Conservation (phyloP, 1,139 yeast species). For the Blastobotrys proliferans region DNA sequence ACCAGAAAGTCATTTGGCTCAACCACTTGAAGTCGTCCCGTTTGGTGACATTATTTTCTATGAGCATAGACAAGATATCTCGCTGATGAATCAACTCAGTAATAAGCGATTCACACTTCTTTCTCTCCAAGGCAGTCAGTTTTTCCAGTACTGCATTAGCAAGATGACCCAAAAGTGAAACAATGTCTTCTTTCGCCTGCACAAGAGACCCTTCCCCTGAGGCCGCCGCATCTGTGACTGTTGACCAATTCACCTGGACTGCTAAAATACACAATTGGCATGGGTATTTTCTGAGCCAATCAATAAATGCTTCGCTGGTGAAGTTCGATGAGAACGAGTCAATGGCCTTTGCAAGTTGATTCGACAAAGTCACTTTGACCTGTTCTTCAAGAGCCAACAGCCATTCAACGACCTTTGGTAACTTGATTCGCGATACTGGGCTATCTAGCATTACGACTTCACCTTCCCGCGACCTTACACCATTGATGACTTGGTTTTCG, state of each 20-base stretch:
- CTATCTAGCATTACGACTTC: slow-evolving; percentile 48
- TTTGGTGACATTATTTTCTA: slow-evolving; percentile 17
- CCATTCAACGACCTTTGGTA: slow-evolving; percentile 59
- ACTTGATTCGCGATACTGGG: slow-evolving; percentile 45
- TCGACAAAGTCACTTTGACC: slow-evolving; percentile 44
- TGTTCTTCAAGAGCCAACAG: slow-evolving; percentile 54
- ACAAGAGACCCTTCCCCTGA: slow-evolving; percentile 12
- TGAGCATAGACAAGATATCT: slow-evolving; percentile 39
- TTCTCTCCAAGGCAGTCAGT: slow-evolving; percentile 37
- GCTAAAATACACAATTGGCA: slow-evolving; percentile 58
- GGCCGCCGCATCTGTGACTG: background rate
- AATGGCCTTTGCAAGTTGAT: slow-evolving; percentile 34
- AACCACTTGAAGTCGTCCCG: slow-evolving; percentile 44
- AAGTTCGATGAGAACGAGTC: slow-evolving; percentile 15
- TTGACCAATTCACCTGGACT: slow-evolving; percentile 43
- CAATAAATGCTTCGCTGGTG: slow-evolving; percentile 19
- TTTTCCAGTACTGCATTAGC: slow-evolving; percentile 35
- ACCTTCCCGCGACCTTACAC: slow-evolving; percentile 58
- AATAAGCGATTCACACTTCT: slow-evolving; percentile 54
- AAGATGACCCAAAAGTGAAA: slow-evolving; percentile 27
- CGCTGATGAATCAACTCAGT: slow-evolving; percentile 66
- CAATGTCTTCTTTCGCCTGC: slow-evolving; percentile 9
- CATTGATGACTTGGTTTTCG: slow-evolving; percentile 40
- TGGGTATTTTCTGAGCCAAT: slow-evolving; percentile 44
- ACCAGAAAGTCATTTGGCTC: slow-evolving; percentile 51